Evolutionary conservation across 2,329 filamentous ascomycete genomes (phyloP).

Genomic region (Diaporthe citrichinensis): DNA sequence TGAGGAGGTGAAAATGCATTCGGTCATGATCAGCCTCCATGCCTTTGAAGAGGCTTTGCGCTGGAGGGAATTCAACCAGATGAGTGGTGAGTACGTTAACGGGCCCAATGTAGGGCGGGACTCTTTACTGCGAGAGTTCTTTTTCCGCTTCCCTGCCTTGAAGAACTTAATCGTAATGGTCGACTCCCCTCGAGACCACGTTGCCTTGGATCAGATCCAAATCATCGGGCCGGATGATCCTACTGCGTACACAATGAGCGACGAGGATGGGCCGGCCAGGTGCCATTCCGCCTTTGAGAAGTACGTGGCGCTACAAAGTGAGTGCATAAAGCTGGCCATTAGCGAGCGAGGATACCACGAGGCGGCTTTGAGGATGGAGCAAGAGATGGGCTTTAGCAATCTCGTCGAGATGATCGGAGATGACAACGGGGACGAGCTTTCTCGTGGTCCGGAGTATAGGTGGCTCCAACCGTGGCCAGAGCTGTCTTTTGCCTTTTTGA

Average conservation of each 20-base stretch:
- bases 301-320: not conserved
- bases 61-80: not conserved
- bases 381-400: too few relatives aligned
- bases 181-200: not conserved
- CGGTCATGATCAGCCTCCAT: not conserved
- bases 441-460: too few relatives aligned
- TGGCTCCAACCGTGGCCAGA: not conserved
- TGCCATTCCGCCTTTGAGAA: not conserved
- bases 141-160: too few relatives aligned
- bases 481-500: not conserved
- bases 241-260: not conserved
- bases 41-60: not conserved
- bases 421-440: too few relatives aligned
- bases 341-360: too few relatives aligned
- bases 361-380: too few relatives aligned
- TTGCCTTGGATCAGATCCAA: not conserved
- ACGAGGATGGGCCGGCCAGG: not conserved
- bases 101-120: not conserved
- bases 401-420: too few relatives aligned
- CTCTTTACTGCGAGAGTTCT: not conserved
- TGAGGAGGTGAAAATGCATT: not conserved
- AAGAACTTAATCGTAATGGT: not conserved
- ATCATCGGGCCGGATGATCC: not conserved
- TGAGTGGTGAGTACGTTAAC: not conserved
- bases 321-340: too few relatives aligned